These are phyloP conservation scores for Mucor racemosus DNA, from an alignment of 371 early-diverging fungal genomes.

Conservation along the genomic window DNA sequence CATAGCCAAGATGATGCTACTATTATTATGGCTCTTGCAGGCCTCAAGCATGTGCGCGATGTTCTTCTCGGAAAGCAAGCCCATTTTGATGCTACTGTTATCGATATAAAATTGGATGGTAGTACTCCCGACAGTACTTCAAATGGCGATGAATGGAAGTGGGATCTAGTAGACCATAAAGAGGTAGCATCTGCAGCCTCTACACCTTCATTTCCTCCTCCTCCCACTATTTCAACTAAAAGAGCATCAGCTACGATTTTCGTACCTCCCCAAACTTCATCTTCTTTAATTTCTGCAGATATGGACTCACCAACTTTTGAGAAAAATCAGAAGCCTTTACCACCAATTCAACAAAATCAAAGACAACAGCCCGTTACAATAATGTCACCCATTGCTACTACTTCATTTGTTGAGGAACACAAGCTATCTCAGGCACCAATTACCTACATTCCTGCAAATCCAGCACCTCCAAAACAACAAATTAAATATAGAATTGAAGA, in stretches of 20 bases:
- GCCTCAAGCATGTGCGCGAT: conserved; percentile 68
- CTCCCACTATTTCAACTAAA: neutral
- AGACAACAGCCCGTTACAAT: neutral
- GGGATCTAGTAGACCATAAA: conserved; percentile 14
- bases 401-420: neutral
- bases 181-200: neutral
- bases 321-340: conserved; percentile 22
- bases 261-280: conserved; percentile 11
- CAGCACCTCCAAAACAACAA: conserved; percentile 35
- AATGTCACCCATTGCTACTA: no score
- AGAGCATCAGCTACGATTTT: neutral
- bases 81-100: conserved; percentile 54
- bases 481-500: conserved; percentile 52
- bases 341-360: neutral
- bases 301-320: neutral
- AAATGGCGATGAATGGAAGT: conserved; percentile 11
- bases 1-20: conserved; percentile 36
- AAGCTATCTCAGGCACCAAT: conserved; percentile 13
- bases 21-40: conserved; percentile 52
- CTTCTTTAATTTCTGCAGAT: conserved; percentile 5
- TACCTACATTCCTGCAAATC: conserved; percentile 29
- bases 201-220: neutral
- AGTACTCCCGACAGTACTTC: neutral
- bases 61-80: conserved; percentile 55
- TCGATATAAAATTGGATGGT: conserved; percentile 23